Base-by-base conservation (phyloP, 371 early-diverging fungal species). In the Mortierella sp. region DNA sequence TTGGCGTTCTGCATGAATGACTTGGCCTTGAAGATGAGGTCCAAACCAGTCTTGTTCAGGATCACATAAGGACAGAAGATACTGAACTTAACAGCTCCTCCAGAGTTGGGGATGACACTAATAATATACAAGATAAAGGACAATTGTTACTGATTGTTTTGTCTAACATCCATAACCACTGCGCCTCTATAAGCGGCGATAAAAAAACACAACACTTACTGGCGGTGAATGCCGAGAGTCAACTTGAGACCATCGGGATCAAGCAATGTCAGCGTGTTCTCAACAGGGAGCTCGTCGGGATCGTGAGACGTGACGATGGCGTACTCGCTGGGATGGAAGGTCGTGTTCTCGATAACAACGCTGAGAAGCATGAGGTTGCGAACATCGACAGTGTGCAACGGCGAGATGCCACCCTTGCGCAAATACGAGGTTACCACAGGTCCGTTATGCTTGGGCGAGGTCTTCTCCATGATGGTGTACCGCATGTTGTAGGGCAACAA, bases 1-100 rank as follows among this genome's bases (percentile, higher is more conserved):
- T 95, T 88, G 8, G 95, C 88, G n/a, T 92, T 91, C 79, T 94
- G 89, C 92, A 93, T 94, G 71, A 96, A 92, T 11, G 95, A 95
- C 72, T 95, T 94, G 67, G 96, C 92, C 74, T 93, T 95, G 89
- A 97, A 96, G 14, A 88, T 78, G 72, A 98, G 92, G 31, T 94
- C 92, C 51, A 96, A 80, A 0, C 97, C 97, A 2, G 98, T 96
- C 86, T 97, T 96, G 90, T 99, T 99, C 76, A 99, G 88, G 82
- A 99, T 90, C 14, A 98, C 93, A 74, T 97, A 94, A 0, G 94
- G 95, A 81, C 92, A 89, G 82, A 89, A 94, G 9, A 94, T 89
- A 73, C 93, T 93, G 72, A 92, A 92, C 74, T 91, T 92, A 79
- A 90, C 89, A 9, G 95, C 92, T 26, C 95, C 94, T 19, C 95